Evolutionary conservation across 1,284 basidiomycete genomes (phyloP), one percentile per base, ranked within the genome.

Genomic region (Afroboletus lepidellus): DNA sequence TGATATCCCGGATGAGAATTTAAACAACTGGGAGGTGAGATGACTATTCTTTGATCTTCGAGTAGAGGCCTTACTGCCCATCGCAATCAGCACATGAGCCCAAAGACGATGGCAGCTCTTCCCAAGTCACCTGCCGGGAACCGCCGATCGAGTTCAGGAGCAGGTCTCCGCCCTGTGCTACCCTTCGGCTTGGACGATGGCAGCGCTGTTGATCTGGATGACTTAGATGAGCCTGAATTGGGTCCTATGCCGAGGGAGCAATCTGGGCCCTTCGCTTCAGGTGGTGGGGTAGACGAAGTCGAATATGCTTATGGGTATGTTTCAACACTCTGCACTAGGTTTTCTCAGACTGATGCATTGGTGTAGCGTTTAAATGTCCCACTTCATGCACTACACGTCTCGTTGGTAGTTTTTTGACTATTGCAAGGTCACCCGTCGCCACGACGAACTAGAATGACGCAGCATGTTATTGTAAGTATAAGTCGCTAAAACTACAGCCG

Each of bases 21-120:
- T 88, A 60, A 96, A 94, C 63, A 92, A 94, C 57, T 96, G 93
- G 93, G 93, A 94, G 87, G 92, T 93, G 59, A 69, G 87, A 64
- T 18, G 18, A 1, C 20, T 21, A 0, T 36, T 30, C 38, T 33
- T 41, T 24, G 16, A 20, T 29, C 54, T 38, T 41, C 20, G 6
- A 16, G 5, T 48, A 30, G 33, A 33, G 45, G 53, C 46, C 53
- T 49, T 50, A 46, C 21, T 15, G 23, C 37, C n/a, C 25, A 12
- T 46, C 38, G 16, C 12, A 5, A 48, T 16, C 59, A 95, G 92
- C 92, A 95, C 63, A 91, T 96, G 87, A 94, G 92, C 56, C 92
- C 92, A 2, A 90, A 91, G 69, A 94, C 92, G 2, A 88, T 96
- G 81, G 89, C 90, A 23, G 88, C 92, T 18, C 76, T 96, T 42